Evolutionary conservation across 2,329 filamentous ascomycete species (phyloP).

Genomic region (Pyrenophora graminea): DNA sequence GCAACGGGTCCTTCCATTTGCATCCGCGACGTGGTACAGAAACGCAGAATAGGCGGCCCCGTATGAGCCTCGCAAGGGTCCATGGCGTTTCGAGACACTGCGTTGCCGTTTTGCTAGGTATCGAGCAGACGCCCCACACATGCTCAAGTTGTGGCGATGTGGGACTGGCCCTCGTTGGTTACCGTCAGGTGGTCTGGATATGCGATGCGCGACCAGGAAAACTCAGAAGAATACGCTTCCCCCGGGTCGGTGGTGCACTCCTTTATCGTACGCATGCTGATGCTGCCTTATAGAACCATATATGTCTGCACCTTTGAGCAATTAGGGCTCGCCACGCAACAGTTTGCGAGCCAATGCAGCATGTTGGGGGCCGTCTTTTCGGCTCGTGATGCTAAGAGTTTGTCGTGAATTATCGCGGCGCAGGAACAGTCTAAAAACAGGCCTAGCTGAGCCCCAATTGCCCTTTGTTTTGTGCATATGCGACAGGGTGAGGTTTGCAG

Average conservation of each 20-base stretch:
- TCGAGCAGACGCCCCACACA: conserved; percentile 3
- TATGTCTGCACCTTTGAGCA: conserved; percentile 11
- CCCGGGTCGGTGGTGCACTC: conserved; percentile 6
- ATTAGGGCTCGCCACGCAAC: conserved; percentile 10
- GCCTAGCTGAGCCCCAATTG: background rate
- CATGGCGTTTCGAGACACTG: conserved; percentile 5
- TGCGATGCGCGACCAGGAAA: conserved; percentile 2
- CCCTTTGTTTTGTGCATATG: background rate
- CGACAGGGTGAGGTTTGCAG: conserved; percentile 1
- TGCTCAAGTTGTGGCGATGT: conserved; percentile 6
- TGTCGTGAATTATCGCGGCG: conserved; percentile 7
- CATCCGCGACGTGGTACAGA: conserved; percentile 25
- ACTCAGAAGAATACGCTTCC: conserved; percentile 4
- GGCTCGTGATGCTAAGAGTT: conserved; percentile 1
- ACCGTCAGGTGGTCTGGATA: background rate
- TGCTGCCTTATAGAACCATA: background rate
- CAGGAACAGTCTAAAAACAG: background rate
- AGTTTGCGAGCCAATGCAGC: background rate
- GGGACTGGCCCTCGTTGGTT: conserved; percentile 8
- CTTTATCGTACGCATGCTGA: background rate
- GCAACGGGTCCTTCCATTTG: conserved; percentile 8
- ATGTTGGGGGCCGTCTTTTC: conserved; percentile 6
- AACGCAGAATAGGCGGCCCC: conserved; percentile 3
- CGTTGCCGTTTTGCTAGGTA: conserved; percentile 1
- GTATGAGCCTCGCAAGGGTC: conserved; percentile 20